phyloP scores from a whole-genome alignment of 176 grass and related monocot genomes.

The Calamus simplicifolius region DNA sequence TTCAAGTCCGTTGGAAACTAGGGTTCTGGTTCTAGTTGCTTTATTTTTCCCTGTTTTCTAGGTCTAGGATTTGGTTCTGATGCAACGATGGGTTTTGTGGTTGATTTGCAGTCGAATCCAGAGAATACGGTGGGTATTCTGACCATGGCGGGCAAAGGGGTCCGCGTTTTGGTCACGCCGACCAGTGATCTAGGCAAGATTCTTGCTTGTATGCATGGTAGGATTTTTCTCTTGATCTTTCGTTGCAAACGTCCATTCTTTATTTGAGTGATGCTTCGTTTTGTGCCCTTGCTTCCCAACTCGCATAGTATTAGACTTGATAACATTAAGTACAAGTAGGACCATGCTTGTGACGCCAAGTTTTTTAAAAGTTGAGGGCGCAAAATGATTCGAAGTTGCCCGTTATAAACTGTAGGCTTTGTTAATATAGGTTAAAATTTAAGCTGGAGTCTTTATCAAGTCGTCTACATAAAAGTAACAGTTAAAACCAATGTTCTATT shows the following conservation, averaged over 20 bases:
- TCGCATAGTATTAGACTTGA: too few relatives aligned
- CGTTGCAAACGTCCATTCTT: background rate
- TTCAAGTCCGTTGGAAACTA: background rate
- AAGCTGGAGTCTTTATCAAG: too few relatives aligned
- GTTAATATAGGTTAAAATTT: too few relatives aligned
- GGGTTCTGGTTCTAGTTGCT: conserved; percentile 24
- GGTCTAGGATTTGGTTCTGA: background rate
- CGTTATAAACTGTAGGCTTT: too few relatives aligned
- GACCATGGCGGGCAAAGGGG: conserved; percentile 98
- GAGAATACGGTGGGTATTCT: conserved; percentile 97
- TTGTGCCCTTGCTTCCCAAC: too few relatives aligned
- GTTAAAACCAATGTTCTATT: too few relatives aligned
- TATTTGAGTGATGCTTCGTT: background rate
- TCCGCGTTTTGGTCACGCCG: conserved; percentile 87
- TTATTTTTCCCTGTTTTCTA: conserved; percentile 11
- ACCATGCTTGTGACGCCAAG: too few relatives aligned
- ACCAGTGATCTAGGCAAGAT: conserved; percentile 99
- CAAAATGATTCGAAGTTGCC: too few relatives aligned
- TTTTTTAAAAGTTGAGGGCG: too few relatives aligned
- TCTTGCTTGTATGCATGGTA: conserved; percentile 97
- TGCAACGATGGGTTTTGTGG: background rate
- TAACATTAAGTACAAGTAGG: too few relatives aligned
- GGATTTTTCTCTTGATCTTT: conserved; percentile 1
- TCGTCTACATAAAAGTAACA: too few relatives aligned
- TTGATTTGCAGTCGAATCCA: conserved; percentile 71